phyloP scores from a whole-genome alignment of 2,329 filamentous ascomycete genomes.

The Colletotrichum chlorophyti region DNA sequence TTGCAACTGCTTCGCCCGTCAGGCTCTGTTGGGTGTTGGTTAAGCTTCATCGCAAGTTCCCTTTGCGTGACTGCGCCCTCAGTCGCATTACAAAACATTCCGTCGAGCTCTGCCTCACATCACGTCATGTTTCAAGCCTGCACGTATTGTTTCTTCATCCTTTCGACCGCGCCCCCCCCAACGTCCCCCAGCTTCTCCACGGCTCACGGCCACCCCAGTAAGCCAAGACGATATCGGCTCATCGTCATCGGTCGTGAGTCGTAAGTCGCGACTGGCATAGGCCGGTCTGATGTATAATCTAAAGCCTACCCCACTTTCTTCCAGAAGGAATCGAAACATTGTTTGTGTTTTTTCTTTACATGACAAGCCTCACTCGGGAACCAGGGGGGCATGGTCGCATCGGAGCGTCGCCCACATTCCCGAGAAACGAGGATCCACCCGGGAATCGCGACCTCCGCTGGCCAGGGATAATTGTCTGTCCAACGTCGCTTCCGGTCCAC shows the following conservation, averaged over 20 bases:
- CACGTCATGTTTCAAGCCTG: neutral
- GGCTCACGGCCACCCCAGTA: neutral
- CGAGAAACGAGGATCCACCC: conserved; percentile 4
- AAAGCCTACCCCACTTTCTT: neutral
- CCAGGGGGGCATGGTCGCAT: neutral
- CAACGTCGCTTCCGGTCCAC: no score
- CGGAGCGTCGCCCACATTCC: conserved; percentile 16
- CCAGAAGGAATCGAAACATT: conserved; percentile 16
- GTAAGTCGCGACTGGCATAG: conserved; percentile 18
- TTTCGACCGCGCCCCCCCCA: neutral
- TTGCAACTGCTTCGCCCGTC: no score
- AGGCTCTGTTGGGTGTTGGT: no score
- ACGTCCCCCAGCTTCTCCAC: conserved; percentile 4
- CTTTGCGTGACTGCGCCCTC: no score
- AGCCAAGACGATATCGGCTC: conserved; percentile 12
- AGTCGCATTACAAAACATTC: neutral
- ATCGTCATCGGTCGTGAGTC: no score
- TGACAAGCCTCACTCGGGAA: neutral
- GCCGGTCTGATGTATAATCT: neutral
- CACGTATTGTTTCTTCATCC: neutral
- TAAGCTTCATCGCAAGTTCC: no score
- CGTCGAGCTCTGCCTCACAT: neutral
- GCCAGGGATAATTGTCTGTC: no score
- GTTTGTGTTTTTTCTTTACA: neutral
- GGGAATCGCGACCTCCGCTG: conserved; percentile 1